These are phyloP conservation scores for Perkinsus olseni DNA, from an alignment of 169 alveolate species.

Conservation along the genomic window DNA sequence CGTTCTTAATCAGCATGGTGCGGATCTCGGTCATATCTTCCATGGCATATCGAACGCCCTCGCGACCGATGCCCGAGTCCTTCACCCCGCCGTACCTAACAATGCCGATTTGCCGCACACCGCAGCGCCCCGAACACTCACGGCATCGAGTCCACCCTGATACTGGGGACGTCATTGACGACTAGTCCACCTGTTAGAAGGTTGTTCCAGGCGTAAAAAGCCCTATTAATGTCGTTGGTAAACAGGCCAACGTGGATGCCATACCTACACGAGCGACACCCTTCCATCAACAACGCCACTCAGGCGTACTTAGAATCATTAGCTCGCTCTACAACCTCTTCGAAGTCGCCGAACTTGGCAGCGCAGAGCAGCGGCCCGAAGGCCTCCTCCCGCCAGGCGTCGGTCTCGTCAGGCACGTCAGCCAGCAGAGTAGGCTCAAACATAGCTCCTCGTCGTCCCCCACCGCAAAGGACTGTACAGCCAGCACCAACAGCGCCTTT, in stretches of 20 bases:
- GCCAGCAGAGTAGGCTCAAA: background rate
- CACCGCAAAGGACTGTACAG: background rate
- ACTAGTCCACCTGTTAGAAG: background rate
- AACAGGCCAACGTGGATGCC: background rate
- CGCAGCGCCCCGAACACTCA: background rate
- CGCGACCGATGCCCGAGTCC: background rate
- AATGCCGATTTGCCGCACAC: too few relatives aligned
- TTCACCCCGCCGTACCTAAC: background rate
- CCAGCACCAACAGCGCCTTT: background rate
- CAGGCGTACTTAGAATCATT: background rate
- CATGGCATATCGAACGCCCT: background rate
- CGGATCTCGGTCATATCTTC: conserved; percentile 1
- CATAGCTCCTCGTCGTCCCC: background rate
- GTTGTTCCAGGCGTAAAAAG: background rate
- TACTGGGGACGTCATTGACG: background rate
- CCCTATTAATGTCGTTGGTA: background rate
- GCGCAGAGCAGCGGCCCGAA: background rate
- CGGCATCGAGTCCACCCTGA: background rate
- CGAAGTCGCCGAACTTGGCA: background rate
- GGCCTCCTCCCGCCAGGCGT: background rate
- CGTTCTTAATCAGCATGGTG: background rate
- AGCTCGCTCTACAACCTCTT: background rate
- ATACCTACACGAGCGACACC: background rate
- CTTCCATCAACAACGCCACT: background rate
- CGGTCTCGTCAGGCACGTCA: background rate